Base-by-base conservation (phyloP, 2,329 filamentous ascomycete species). In the Monosporascus sp. region DNA sequence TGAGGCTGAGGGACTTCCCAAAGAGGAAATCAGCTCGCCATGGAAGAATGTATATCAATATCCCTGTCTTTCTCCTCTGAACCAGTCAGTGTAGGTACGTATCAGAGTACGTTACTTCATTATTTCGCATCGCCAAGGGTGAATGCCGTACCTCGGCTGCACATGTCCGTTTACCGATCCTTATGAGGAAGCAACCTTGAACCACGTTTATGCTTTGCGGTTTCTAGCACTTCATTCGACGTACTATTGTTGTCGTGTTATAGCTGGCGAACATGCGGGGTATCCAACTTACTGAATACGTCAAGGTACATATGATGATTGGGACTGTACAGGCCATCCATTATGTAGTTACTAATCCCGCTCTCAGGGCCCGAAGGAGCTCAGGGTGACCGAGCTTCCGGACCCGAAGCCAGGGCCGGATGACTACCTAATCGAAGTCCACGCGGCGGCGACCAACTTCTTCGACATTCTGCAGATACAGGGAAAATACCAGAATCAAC, bases 401-500 rank as follows among this genome's bases (percentile, higher is more conserved):
- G 89, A 91, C 51, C 92, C 90, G 1, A 74, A 75, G 1, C 89
- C 91, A 1, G 77, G 79, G 8, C 72, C 83, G 35, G 76, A 88
- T 66, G 84, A 96, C 74, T 97, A 97, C 70, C 79, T 95, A 58
- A 88, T 97, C 68, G 82, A 86, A 66, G 88, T 97, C 64, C 89
- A 90, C 72, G 90, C 93, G 47, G 82, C 88, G 0, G 93, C 90
- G 20, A 89, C 90, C 65, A 97, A 97, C 75, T 97, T 97, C 81
- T 97, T 97, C 77, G 93, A 97, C 70, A 88, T 96, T 54, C 83
- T 97, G 51, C 93, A 97, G 68, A 90, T 97, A 66, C 87, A 90
- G 66, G 93, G 93, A 53, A 96, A 95, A 81, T 97, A 97, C 74
- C 93, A 97, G 68, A 81, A 90, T 68, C 92, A 97, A 65, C 91